Evolutionary conservation across 306 rosid genomes (phyloP).

Genomic region (Morella rubra): DNA sequence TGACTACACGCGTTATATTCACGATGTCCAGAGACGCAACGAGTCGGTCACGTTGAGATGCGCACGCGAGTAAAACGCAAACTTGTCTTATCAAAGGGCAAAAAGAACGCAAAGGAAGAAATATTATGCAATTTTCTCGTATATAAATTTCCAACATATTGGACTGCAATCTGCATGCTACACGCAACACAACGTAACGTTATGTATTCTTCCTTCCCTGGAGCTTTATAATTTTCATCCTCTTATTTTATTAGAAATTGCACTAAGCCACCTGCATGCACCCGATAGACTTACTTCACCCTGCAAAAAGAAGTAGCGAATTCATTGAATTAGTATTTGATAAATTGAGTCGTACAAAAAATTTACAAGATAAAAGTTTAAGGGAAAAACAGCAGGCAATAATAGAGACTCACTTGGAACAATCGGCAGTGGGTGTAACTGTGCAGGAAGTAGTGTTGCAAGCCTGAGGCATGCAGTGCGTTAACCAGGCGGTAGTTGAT

Average conservation of each 20-base stretch:
- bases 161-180: not conserved
- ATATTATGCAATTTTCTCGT: not conserved
- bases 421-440: conserved; percentile 67
- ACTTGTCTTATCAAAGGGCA: not conserved
- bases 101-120: not conserved
- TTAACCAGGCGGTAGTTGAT: conserved; percentile 43
- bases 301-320: conserved; percentile 34
- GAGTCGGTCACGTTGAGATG: too few species aligned
- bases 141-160: not conserved
- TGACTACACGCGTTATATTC: too few species aligned
- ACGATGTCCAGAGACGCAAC: too few species aligned
- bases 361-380: not conserved
- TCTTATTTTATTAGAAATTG: not conserved
- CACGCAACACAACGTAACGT: not conserved
- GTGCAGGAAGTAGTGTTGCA: conserved; percentile 46
- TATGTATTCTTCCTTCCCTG: not conserved
- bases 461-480: conserved; percentile 16
- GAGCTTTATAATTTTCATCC: not conserved
- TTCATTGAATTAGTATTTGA: not conserved
- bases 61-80: too few species aligned
- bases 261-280: too few species aligned
- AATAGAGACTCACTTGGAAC: conserved; percentile 37
- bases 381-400: not conserved
- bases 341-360: not conserved
- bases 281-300: conserved; percentile 29